phyloP scores from a whole-genome alignment of 2,329 filamentous ascomycete species.

The Aspergillus sp. region DNA sequence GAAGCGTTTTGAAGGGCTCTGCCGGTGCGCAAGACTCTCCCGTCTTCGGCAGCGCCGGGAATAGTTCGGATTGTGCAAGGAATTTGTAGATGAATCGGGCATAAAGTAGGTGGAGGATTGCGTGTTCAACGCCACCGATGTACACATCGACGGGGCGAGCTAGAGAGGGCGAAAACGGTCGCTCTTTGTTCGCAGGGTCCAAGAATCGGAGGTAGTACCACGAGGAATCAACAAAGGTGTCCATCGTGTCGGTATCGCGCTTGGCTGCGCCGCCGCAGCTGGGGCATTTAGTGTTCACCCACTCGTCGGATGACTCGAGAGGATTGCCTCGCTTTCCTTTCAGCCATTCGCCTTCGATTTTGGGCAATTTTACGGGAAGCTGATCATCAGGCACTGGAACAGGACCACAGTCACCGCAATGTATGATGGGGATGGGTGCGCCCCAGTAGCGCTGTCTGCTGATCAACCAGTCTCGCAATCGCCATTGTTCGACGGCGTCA shows the following conservation, averaged over 20 bases:
- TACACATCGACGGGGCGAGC: conserved; percentile 81
- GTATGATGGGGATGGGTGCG: conserved; percentile 82
- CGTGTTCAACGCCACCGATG: conserved; percentile 85
- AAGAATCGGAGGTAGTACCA: conserved; percentile 88
- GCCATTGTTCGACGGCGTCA: conserved; percentile 69
- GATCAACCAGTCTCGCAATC: conserved; percentile 83
- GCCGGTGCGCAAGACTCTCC: conserved; percentile 40
- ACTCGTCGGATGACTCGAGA: conserved; percentile 68
- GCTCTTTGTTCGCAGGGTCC: conserved; percentile 64
- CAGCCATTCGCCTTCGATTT: conserved; percentile 66
- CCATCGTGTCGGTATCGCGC: conserved; percentile 91
- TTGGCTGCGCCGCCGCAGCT: conserved; percentile 66
- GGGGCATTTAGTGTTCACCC: conserved; percentile 74
- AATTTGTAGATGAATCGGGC: conserved; percentile 90
- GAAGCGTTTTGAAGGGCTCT: conserved; percentile 79
- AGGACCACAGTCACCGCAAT: conserved; percentile 73
- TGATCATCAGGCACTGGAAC: conserved; percentile 75
- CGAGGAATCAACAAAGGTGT: conserved; percentile 92
- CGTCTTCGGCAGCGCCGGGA: conserved; percentile 37
- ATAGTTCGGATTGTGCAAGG: conserved; percentile 54
- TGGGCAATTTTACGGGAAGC: conserved; percentile 73
- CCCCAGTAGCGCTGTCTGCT: conserved; percentile 94
- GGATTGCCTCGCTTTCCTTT: conserved; percentile 73
- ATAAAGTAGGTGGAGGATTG: conserved; percentile 85
- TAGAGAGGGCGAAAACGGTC: conserved; percentile 59